Evolutionary conservation across 2,329 filamentous ascomycete species (phyloP).

Genomic region (Clarireedia hainanense): DNA sequence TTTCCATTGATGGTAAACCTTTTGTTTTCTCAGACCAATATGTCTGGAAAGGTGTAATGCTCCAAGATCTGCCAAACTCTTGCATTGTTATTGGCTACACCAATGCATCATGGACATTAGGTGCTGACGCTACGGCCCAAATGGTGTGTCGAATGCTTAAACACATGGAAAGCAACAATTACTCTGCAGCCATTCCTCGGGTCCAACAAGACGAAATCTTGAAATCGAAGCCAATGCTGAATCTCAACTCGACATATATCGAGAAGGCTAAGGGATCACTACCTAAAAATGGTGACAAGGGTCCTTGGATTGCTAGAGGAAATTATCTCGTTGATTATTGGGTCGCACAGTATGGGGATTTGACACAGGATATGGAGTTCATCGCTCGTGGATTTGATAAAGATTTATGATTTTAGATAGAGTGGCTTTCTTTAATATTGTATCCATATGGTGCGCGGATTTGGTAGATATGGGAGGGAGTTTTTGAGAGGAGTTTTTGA

Average conservation of each 20-base stretch:
- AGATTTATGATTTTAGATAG: too few species aligned
- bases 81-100: slow-evolving; percentile 57
- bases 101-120: slow-evolving; percentile 60
- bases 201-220: slow-evolving; percentile 12
- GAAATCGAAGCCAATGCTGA: slow-evolving; percentile 12
- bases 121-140: slow-evolving; percentile 39
- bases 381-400: not conserved
- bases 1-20: slow-evolving; percentile 45
- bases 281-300: slow-evolving; percentile 19
- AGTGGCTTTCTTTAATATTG: too few species aligned
- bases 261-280: slow-evolving; percentile 19
- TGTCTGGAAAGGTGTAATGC: slow-evolving; percentile 57
- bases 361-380: slow-evolving; percentile 22
- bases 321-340: slow-evolving; percentile 28
- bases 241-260: slow-evolving; percentile 25
- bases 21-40: slow-evolving; percentile 43
- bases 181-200: slow-evolving; percentile 14
- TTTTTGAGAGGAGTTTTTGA: too few species aligned
- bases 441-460: slow-evolving; percentile 2
- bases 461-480: too few species aligned
- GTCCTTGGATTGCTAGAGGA: slow-evolving; percentile 22
- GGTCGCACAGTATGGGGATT: slow-evolving; percentile 20
- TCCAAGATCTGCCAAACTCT: slow-evolving; percentile 58
- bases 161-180: slow-evolving; percentile 18
- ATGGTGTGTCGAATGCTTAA: slow-evolving; percentile 24